Evolutionary conservation across 106 monocot genomes (phyloP).

Genomic region (Dactylorhiza incarnata): DNA sequence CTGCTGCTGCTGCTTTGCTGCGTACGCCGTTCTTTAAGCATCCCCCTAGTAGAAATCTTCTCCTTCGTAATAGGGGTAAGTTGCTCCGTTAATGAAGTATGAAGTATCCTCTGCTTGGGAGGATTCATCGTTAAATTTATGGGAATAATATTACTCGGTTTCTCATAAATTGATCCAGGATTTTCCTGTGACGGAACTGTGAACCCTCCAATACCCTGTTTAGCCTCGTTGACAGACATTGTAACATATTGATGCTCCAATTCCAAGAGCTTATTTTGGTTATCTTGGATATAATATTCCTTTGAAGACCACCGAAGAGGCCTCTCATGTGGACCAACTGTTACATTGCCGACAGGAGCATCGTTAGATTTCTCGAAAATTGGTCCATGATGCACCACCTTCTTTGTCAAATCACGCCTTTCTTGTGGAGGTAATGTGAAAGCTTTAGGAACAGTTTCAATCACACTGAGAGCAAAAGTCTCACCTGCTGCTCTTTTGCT

Average conservation of each 20-base stretch:
- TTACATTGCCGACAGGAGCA: slow-evolving; percentile 14
- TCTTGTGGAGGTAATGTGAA: slow-evolving; percentile 9
- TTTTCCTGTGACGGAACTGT: not conserved
- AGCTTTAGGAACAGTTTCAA: not conserved
- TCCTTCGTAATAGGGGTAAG: not conserved
- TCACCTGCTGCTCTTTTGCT: slow-evolving; percentile 8
- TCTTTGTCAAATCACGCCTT: not conserved
- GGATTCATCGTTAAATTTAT: not conserved
- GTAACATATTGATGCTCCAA: not conserved
- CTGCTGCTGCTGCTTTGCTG: slow-evolving; percentile 6
- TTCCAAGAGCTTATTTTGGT: not conserved
- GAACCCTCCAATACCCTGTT: not conserved
- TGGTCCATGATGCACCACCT: not conserved
- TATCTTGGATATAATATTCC: slow-evolving; percentile 5
- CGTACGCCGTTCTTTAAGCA: slow-evolving; percentile 6
- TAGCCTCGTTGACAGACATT: not conserved
- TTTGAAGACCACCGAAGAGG: slow-evolving; percentile 3
- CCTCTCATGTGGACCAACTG: not conserved
- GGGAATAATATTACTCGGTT: not conserved
- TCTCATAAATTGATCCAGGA: slow-evolving; percentile 3
- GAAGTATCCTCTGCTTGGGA: not conserved
- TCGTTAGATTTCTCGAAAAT: slow-evolving; percentile 9
- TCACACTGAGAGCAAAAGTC: not conserved
- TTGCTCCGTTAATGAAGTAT: not conserved
- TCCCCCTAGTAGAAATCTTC: not conserved